These are phyloP conservation scores for Penicillium argentinense DNA, from an alignment of 495 filamentous ascomycete species.

Conservation along the genomic window DNA sequence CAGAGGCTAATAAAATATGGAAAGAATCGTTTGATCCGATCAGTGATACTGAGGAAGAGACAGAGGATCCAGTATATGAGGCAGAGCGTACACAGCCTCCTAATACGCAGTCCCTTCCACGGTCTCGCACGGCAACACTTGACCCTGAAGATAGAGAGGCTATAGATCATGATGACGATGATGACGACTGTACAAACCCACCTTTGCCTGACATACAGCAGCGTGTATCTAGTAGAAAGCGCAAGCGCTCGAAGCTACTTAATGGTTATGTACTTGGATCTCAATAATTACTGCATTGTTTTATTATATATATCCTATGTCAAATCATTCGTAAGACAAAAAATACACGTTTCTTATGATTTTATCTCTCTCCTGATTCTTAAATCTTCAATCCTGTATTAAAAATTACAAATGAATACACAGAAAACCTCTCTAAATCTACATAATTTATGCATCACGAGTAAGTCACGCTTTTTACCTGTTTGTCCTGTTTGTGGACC, in stretches of 20 bases:
- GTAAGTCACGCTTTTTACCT: conserved; percentile 2
- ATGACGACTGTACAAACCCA: conserved; percentile 2
- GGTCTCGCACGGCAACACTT: not conserved
- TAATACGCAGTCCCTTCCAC: not conserved
- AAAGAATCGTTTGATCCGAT: conserved; percentile 3
- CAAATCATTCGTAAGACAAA: not conserved
- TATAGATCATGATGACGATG: conserved; percentile 2
- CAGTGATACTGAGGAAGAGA: conserved; percentile 5
- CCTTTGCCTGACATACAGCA: conserved; percentile 3
- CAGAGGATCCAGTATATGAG: not conserved
- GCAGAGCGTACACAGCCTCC: not conserved
- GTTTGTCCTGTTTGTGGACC: conserved; percentile 5
- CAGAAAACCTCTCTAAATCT: conserved; percentile 1
- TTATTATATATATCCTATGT: conserved; percentile 6
- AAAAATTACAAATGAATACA: conserved; percentile 5
- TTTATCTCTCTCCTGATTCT: not conserved
- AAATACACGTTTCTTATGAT: not conserved
- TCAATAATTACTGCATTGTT: conserved; percentile 7
- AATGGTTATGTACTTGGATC: conserved; percentile 7
- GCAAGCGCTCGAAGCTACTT: conserved; percentile 8
- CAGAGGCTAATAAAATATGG: conserved; percentile 4
- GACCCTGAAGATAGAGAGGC: not conserved
- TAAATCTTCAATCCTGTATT: conserved; percentile 1
- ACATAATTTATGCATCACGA: conserved; percentile 2
- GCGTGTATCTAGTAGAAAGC: conserved; percentile 10